These are phyloP conservation scores for Hirsutella thompsonii DNA, from an alignment of 2,329 filamentous ascomycete species.

Conservation along the genomic window DNA sequence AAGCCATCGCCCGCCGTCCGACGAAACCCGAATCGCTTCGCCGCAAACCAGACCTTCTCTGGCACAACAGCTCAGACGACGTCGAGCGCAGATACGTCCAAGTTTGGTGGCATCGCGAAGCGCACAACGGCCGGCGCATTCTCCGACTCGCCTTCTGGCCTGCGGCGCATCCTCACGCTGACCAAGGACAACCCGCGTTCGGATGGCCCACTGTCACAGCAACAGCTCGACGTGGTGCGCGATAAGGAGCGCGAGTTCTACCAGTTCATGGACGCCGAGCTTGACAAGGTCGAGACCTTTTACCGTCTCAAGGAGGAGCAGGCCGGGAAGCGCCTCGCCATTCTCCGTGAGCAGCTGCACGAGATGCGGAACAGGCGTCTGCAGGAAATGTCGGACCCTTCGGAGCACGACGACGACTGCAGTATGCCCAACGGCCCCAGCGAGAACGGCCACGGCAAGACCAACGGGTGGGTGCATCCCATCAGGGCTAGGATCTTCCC, in stretches of 20 bases:
- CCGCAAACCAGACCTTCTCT: conserved; percentile 24
- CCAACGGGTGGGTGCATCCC: conserved; percentile 34
- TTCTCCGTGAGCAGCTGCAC: conserved; percentile 74
- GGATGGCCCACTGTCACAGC: conserved; percentile 26
- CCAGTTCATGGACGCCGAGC: conserved; percentile 66
- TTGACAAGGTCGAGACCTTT: conserved; percentile 86
- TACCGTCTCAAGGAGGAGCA: conserved; percentile 83
- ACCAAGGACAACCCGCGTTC: conserved; percentile 10
- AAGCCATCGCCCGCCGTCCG: conserved; percentile 7
- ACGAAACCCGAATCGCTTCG: conserved; percentile 11
- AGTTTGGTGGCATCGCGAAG: conserved; percentile 5
- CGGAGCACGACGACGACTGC: conserved; percentile 19
- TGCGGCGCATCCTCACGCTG: conserved; percentile 21
- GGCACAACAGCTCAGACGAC: conserved; percentile 10
- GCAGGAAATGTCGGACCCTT: conserved; percentile 46
- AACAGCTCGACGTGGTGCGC: conserved; percentile 49
- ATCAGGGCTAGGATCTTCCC: conserved; percentile 40
- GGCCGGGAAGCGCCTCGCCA: conserved; percentile 55
- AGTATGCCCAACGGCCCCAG: conserved; percentile 9
- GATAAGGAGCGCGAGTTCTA: conserved; percentile 76
- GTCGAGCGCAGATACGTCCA: conserved; percentile 2
- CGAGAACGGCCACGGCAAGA: conserved; percentile 14
- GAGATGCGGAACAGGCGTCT: conserved; percentile 81
- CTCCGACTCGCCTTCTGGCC: conserved; percentile 14
- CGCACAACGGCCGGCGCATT: conserved; percentile 3